Conservation (phyloP, 164 flowering plant species). For the Berberis thunbergii region DNA sequence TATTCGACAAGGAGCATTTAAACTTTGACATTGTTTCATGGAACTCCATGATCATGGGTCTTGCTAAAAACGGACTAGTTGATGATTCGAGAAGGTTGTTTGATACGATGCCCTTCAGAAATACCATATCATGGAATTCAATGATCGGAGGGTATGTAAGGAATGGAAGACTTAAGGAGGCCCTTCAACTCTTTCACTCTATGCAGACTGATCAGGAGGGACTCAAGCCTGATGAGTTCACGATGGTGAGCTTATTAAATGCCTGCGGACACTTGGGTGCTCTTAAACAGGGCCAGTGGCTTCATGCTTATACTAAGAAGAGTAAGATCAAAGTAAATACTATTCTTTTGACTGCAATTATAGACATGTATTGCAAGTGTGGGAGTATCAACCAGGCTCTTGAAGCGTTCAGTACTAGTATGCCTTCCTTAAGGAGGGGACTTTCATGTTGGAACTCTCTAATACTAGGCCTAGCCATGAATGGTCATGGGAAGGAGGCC, state of each 20-base stretch:
- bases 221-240: slow-evolving; percentile 44
- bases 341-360: slow-evolving; percentile 46
- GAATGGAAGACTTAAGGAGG: slow-evolving; percentile 50
- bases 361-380: slow-evolving; percentile 81
- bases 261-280: slow-evolving; percentile 62
- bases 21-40: slow-evolving; percentile 57
- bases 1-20: slow-evolving; percentile 36
- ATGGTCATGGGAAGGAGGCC: slow-evolving; percentile 50
- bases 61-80: slow-evolving; percentile 46
- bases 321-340: slow-evolving; percentile 35
- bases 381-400: slow-evolving; percentile 45
- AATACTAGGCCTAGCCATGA: slow-evolving; percentile 64
- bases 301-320: slow-evolving; percentile 45
- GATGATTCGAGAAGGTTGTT: slow-evolving; percentile 48
- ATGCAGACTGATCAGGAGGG: slow-evolving; percentile 37
- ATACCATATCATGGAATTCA: slow-evolving; percentile 53
- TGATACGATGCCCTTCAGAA: slow-evolving; percentile 41
- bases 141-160: slow-evolving; percentile 79
- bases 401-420: slow-evolving; percentile 24
- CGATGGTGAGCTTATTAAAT: slow-evolving; percentile 63
- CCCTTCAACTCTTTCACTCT: slow-evolving; percentile 42
- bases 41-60: slow-evolving; percentile 68
- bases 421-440: slow-evolving; percentile 22
- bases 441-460: slow-evolving; percentile 73
- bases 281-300: slow-evolving; percentile 64